Evolutionary conservation across 352 stramenopile species (phyloP).

Genomic region (Saprolegnia parasitica): DNA sequence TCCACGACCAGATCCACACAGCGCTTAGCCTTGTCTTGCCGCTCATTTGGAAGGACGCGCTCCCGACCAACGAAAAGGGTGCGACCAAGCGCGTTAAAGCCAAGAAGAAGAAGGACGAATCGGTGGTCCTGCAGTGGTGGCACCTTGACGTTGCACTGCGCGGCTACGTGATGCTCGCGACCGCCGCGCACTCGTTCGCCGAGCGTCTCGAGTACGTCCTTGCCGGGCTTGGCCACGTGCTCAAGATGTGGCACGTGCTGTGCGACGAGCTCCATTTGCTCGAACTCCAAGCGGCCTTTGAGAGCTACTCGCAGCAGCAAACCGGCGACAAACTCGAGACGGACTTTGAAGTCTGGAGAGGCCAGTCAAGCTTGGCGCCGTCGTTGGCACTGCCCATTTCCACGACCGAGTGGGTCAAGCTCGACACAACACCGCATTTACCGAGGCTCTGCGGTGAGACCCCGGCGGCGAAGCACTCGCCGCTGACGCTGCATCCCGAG

Average conservation of each 20-base stretch:
- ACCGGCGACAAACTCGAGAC: conserved; percentile 6
- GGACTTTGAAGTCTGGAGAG: conserved; percentile 62
- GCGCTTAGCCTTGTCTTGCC: conserved; percentile 42
- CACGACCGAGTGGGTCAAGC: conserved; percentile 41
- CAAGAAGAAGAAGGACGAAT: conserved; percentile 25
- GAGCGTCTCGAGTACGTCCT: conserved; percentile 38
- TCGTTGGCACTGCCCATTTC: background rate
- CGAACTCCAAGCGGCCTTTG: conserved; percentile 41
- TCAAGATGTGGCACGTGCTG: conserved; percentile 50
- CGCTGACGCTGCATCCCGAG: conserved; percentile 7
- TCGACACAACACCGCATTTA: conserved; percentile 32
- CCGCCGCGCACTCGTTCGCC: conserved; percentile 10
- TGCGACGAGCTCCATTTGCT: conserved; percentile 41
- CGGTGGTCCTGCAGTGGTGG: conserved; percentile 3
- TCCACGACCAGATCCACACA: conserved; percentile 49
- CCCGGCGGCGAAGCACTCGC: conserved; percentile 1
- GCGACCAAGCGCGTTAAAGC: background rate
- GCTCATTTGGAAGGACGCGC: background rate
- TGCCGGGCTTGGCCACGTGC: conserved; percentile 43
- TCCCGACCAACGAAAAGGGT: background rate
- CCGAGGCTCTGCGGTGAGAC: conserved; percentile 18
- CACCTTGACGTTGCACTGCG: conserved; percentile 22
- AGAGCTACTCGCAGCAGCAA: background rate
- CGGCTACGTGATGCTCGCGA: conserved; percentile 19
- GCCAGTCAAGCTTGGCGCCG: conserved; percentile 25